These are phyloP conservation scores for Drosera capensis DNA, from an alignment of 148 eudicot genomes.

Conservation along the genomic window DNA sequence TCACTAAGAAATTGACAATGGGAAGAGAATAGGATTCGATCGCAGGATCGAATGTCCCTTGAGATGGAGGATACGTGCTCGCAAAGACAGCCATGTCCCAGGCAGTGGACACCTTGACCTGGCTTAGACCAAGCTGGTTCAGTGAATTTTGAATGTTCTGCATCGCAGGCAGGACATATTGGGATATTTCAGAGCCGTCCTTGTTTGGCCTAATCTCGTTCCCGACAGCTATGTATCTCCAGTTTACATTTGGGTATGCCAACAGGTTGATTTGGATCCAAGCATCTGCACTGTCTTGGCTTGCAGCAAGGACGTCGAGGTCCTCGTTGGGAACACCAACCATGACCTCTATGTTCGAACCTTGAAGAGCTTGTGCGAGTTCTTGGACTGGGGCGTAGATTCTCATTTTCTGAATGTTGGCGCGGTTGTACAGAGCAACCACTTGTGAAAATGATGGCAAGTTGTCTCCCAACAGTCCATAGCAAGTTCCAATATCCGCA, in stretches of 20 bases:
- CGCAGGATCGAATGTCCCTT: slow-evolving; percentile 4
- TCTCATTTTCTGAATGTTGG: too few species aligned
- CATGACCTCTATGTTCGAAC: slow-evolving; percentile 24
- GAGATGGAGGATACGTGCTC: slow-evolving; percentile 34
- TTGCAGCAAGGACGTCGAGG: slow-evolving; percentile 6
- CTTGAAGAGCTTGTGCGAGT: slow-evolving; percentile 21
- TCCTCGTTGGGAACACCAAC: slow-evolving; percentile 18
- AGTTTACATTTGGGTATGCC: slow-evolving; percentile 18
- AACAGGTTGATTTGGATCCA: slow-evolving; percentile 27
- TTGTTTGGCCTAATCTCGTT: slow-evolving; percentile 25
- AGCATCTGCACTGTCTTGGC: slow-evolving; percentile 9
- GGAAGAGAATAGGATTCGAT: slow-evolving; percentile 16
- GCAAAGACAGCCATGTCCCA: slow-evolving; percentile 13
- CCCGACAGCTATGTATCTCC: slow-evolving; percentile 30
- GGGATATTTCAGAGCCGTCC: slow-evolving; percentile 4
- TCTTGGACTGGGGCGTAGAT: slow-evolving; percentile 14
- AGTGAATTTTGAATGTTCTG: slow-evolving; percentile 23
- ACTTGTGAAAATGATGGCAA: too few species aligned
- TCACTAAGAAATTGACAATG: slow-evolving; percentile 16
- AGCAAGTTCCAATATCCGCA: too few species aligned
- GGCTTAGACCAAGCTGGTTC: slow-evolving; percentile 3
- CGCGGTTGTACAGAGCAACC: too few species aligned
- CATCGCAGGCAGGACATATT: slow-evolving; percentile 29
- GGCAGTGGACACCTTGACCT: slow-evolving; percentile 37
- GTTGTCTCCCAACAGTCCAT: too few species aligned